Evolutionary conservation across 2,329 filamentous ascomycete species (phyloP).

Genomic region (Phialocephala subalpina): DNA sequence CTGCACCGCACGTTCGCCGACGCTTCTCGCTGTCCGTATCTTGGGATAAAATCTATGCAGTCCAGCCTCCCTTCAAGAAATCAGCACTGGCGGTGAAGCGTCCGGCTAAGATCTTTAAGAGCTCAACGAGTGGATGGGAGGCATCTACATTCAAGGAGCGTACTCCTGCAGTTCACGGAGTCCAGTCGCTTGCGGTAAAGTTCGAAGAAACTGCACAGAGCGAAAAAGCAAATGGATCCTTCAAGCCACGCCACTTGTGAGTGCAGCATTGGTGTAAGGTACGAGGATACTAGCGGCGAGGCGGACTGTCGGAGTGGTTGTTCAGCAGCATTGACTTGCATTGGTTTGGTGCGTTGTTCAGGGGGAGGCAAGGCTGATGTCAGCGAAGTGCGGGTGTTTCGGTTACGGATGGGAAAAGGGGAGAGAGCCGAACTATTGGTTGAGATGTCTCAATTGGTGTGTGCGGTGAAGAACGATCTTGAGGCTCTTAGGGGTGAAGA

Average conservation of each 20-base stretch:
- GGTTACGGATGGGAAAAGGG: constrained; percentile 2
- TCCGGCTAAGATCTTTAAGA: background rate
- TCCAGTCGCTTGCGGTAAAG: background rate
- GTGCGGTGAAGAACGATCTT: background rate
- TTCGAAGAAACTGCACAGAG: background rate
- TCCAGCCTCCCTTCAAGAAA: background rate
- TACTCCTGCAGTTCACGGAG: background rate
- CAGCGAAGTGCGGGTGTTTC: constrained; percentile 17
- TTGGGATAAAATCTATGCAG: background rate
- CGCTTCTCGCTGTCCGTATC: background rate
- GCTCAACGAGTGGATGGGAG: background rate
- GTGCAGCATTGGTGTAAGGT: background rate
- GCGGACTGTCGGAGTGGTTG: constrained; percentile 12
- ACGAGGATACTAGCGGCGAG: background rate
- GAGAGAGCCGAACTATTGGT: background rate
- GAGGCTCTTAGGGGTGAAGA: background rate
- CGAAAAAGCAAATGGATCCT: background rate
- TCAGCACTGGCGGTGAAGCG: constrained; percentile 5
- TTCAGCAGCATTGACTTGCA: constrained; percentile 6
- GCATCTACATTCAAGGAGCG: background rate
- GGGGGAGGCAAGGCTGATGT: constrained; percentile 15
- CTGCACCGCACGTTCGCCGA: constrained; percentile 1
- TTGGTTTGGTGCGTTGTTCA: constrained; percentile 19
- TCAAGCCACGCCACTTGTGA: background rate
- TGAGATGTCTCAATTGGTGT: background rate